A percentile compares a stretch with the other conserved stretches of the same genome.
Evolutionary conservation across 2,329 filamentous ascomycete species (phyloP).

Genomic region (Fusarium secorum): DNA sequence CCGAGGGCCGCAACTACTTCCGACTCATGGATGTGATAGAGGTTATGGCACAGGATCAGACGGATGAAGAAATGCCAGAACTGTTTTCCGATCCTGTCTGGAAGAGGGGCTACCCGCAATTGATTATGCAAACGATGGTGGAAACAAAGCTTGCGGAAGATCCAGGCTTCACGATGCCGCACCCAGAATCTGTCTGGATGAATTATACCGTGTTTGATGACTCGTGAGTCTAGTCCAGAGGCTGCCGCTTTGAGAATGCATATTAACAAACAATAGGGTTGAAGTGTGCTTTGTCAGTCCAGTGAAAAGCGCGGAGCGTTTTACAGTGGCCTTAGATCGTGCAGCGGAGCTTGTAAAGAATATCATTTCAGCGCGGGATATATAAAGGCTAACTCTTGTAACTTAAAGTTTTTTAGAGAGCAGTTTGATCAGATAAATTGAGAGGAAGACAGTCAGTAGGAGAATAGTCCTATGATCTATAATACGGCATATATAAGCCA

Average conservation of each 20-base stretch:
- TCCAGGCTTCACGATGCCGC: conserved; percentile 1
- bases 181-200: conserved; percentile 7
- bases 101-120: neutral
- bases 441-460: no score
- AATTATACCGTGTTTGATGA: neutral
- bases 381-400: neutral
- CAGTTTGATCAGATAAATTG: no score
- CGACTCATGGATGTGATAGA: conserved; percentile 5
- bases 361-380: neutral
- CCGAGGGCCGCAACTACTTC: neutral
- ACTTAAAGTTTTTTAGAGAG: no score
- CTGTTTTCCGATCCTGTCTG: neutral
- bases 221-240: neutral
- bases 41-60: conserved; percentile 2
- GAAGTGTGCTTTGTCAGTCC: conserved; percentile 3
- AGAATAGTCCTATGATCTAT: no score
- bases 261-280: neutral
- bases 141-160: conserved; percentile 1
- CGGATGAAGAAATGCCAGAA: neutral
- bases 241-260: rapidly evolving
- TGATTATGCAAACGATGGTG: conserved; percentile 11
- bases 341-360: neutral
- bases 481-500: no score
- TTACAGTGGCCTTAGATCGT: neutral
- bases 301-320: neutral